Conservation (phyloP, 169 alveolate genomes). For the Cryptosporidium muris region DNA sequence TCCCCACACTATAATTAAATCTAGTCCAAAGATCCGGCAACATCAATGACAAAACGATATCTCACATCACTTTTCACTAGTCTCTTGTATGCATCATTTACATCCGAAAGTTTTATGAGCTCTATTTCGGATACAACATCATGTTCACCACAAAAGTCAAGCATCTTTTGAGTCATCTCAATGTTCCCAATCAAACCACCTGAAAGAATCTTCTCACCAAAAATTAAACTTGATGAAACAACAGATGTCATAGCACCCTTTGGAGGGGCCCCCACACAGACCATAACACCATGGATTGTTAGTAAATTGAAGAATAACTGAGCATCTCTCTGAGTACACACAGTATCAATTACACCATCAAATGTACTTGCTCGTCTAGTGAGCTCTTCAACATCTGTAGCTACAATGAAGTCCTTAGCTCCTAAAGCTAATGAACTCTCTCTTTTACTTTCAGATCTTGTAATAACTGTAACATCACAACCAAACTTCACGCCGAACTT, state of each 20-base stretch:
- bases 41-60: conserved; percentile 58
- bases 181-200: conserved; percentile 70
- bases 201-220: conserved; percentile 49
- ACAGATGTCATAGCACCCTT: conserved; percentile 11
- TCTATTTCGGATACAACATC: conserved; percentile 43
- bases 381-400: conserved; percentile 23
- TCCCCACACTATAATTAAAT: not conserved
- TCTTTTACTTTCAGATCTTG: conserved; percentile 52
- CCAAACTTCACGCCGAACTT: conserved; percentile 76
- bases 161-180: conserved; percentile 68
- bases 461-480: conserved; percentile 55
- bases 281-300: conserved; percentile 35
- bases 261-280: conserved; percentile 72
- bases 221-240: conserved; percentile 19
- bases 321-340: conserved; percentile 6
- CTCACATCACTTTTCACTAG: conserved; percentile 61
- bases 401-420: conserved; percentile 35
- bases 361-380: conserved; percentile 25
- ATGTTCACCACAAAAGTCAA: conserved; percentile 69
- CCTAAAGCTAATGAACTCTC: conserved; percentile 44
- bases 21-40: conserved; percentile 29
- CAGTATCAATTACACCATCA: conserved; percentile 70
- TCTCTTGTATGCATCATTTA: conserved; percentile 57
- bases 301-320: conserved; percentile 8
- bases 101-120: conserved; percentile 26